Conservation (phyloP, 345 rosid species). For the Citrus maxima region DNA sequence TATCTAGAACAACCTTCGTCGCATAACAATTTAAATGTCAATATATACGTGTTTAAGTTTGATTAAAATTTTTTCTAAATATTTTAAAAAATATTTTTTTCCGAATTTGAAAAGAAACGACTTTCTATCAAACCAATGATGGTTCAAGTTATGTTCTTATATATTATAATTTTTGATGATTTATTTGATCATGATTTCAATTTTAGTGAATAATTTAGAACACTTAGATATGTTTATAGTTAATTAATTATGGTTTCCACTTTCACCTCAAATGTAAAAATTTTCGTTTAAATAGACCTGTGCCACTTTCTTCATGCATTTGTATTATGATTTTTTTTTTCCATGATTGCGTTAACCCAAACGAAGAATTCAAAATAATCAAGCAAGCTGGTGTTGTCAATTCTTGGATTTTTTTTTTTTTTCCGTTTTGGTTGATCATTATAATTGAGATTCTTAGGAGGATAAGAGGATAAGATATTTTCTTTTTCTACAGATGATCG, state of each 20-base stretch:
- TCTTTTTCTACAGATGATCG: not conserved
- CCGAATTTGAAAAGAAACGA: too few relatives aligned
- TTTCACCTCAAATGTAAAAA: not conserved
- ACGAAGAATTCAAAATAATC: not conserved
- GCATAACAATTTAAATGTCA: too few relatives aligned
- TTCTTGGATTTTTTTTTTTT: not conserved
- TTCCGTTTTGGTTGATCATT: not conserved
- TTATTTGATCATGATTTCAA: not conserved
- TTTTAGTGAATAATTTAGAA: not conserved
- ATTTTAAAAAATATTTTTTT: too few relatives aligned
- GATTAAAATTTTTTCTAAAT: too few relatives aligned
- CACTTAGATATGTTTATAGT: too few relatives aligned
- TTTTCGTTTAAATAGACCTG: not conserved
- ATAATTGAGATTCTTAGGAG: not conserved
- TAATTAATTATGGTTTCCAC: not conserved
- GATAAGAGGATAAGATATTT: not conserved
- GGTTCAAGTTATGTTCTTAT: too few relatives aligned
- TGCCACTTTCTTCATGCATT: not conserved
- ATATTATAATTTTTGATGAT: not conserved
- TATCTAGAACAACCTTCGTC: too few relatives aligned
- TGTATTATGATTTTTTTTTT: not conserved
- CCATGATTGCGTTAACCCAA: too few relatives aligned
- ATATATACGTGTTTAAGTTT: too few relatives aligned
- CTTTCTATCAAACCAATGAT: too few relatives aligned
- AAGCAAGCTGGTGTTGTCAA: not conserved